A percentile compares a stretch with the other conserved stretches of the same genome.
phyloP scores from a whole-genome alignment of 2,329 filamentous ascomycete species.

The Aspergillus sp. region DNA sequence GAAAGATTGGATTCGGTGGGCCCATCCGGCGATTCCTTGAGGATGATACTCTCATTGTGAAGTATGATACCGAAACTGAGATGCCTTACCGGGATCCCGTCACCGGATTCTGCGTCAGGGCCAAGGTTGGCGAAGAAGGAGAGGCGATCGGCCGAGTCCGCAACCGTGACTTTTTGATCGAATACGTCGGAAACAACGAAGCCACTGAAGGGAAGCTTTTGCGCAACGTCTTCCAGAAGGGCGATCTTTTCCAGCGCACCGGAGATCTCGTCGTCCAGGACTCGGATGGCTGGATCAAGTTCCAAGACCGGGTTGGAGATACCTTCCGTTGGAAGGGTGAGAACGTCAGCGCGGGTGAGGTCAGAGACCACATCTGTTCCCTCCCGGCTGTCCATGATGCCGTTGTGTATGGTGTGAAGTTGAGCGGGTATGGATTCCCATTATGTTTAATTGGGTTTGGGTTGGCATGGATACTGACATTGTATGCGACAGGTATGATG shows the following conservation, averaged over 20 bases:
- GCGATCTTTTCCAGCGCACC: conserved; percentile 46
- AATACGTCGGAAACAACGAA: conserved; percentile 42
- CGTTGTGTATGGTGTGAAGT: conserved; percentile 45
- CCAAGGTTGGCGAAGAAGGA: conserved; percentile 40
- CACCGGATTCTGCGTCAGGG: conserved; percentile 45
- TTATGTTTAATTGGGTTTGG: not conserved
- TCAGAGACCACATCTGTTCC: conserved; percentile 44
- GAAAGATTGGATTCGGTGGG: conserved; percentile 46
- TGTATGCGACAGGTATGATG: conserved; percentile 45
- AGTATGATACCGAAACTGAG: conserved; percentile 42
- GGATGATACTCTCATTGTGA: conserved; percentile 43
- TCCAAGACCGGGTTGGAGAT: conserved; percentile 45
- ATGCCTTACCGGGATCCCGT: conserved; percentile 43
- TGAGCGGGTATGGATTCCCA: conserved; percentile 32
- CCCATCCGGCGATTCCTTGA: conserved; percentile 41
- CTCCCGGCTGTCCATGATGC: conserved; percentile 44
- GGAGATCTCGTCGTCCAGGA: conserved; percentile 47
- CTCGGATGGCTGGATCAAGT: conserved; percentile 43
- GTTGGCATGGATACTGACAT: not conserved
- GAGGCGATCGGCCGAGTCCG: conserved; percentile 47
- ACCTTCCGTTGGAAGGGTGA: conserved; percentile 44
- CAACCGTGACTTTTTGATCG: conserved; percentile 38
- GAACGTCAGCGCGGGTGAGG: conserved; percentile 48
- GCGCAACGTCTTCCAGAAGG: conserved; percentile 45
- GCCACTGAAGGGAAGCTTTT: conserved; percentile 48